Conservation (phyloP, 1,284 basidiomycete genomes). For the Ganoderma meredithae region DNA sequence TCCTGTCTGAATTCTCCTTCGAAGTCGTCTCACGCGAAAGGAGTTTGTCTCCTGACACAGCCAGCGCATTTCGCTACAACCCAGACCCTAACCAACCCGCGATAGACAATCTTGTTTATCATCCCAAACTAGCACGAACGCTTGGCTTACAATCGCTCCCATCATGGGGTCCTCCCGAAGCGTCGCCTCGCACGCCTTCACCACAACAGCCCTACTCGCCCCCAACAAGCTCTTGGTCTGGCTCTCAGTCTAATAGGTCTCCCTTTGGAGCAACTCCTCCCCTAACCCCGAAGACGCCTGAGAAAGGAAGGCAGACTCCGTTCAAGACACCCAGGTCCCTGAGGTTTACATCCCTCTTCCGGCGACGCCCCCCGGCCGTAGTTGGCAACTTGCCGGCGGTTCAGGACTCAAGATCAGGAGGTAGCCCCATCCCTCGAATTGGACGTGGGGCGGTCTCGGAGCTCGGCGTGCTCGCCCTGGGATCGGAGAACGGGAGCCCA, state of each 20-base stretch:
- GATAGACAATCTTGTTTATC: constrained; percentile 21
- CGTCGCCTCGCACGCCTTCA: not conserved
- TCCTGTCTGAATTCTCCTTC: not conserved
- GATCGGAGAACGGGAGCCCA: not conserved
- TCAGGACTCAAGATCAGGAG: constrained; percentile 12
- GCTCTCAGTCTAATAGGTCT: not conserved
- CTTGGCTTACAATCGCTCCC: constrained; percentile 20
- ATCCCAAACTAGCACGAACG: constrained; percentile 29
- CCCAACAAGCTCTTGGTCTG: constrained; percentile 8
- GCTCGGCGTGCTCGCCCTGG: not conserved
- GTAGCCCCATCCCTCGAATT: constrained; percentile 11
- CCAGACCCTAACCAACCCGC: constrained; percentile 12
- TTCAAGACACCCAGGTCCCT: constrained; percentile 20
- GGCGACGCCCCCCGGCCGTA: constrained; percentile 19
- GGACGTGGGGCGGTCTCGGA: constrained; percentile 12
- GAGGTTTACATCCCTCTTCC: constrained; percentile 26
- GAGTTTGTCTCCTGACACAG: not conserved
- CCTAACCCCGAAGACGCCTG: constrained; percentile 13
- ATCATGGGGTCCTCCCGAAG: not conserved
- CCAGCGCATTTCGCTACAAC: not conserved
- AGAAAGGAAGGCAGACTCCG: constrained; percentile 19
- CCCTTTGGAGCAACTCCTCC: not conserved
- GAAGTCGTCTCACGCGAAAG: too few relatives aligned
- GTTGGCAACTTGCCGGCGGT: constrained; percentile 3
- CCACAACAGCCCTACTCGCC: constrained; percentile 8